Evolutionary conservation across 108 stramenopile genomes (phyloP).

Genomic region (Skeletonema potamos): DNA sequence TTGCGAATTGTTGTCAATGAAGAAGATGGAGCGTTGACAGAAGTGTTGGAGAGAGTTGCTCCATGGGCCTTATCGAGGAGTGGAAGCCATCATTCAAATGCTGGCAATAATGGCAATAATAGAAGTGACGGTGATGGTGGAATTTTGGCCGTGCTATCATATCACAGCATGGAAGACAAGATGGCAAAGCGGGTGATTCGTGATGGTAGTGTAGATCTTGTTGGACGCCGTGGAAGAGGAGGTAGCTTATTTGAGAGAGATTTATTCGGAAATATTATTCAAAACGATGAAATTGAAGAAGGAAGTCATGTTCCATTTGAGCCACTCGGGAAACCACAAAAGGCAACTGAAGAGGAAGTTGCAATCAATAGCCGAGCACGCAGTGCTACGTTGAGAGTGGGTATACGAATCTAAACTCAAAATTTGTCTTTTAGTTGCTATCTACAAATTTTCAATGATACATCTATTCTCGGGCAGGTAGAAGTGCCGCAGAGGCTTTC

Average conservation of each 20-base stretch:
- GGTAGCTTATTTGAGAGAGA: constrained; percentile 52
- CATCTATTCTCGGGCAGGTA: too few species aligned
- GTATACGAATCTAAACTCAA: constrained; percentile 29
- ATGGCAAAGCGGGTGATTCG: constrained; percentile 84
- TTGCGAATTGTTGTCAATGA: constrained; percentile 92
- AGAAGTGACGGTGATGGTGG: constrained; percentile 8
- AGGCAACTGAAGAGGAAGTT: constrained; percentile 78
- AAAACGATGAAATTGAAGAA: constrained; percentile 24
- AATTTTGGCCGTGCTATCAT: constrained; percentile 82
- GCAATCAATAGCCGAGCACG: constrained; percentile 72
- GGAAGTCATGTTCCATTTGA: constrained; percentile 55
- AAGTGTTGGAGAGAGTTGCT: constrained; percentile 66
- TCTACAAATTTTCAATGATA: neutral
- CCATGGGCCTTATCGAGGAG: constrained; percentile 58
- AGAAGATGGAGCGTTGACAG: constrained; percentile 73
- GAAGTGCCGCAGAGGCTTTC: too few species aligned
- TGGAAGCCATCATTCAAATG: constrained; percentile 41
- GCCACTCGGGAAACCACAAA: constrained; percentile 64
- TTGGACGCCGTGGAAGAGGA: constrained; percentile 1
- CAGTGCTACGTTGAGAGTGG: constrained; percentile 81
- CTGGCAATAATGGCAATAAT: constrained; percentile 14
- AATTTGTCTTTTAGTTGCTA: neutral
- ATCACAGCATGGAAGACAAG: constrained; percentile 94
- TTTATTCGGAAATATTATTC: constrained; percentile 74
- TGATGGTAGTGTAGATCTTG: constrained; percentile 63